These are phyloP conservation scores for Leccinum griseonigrum DNA, from an alignment of 1,284 basidiomycete genomes.

Conservation along the genomic window DNA sequence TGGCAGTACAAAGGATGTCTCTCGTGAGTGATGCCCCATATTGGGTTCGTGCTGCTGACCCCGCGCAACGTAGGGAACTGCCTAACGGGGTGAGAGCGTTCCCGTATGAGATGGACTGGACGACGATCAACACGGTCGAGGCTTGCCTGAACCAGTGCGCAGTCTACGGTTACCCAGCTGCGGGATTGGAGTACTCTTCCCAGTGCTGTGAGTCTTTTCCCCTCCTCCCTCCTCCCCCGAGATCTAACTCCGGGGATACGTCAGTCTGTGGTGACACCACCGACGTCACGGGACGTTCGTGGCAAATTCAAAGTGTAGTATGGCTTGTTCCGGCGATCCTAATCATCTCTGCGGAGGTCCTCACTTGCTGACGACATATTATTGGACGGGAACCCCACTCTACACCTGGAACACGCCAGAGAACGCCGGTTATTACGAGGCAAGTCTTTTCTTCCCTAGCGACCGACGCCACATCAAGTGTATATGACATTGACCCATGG, in stretches of 20 bases:
- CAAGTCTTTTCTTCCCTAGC: slow-evolving; percentile 20
- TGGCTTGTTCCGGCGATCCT: slow-evolving; percentile 66
- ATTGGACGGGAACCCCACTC: slow-evolving; percentile 53
- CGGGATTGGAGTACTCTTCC: slow-evolving; percentile 56
- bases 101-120: slow-evolving; percentile 56
- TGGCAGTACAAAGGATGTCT: slow-evolving; percentile 69
- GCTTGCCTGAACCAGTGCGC: slow-evolving; percentile 64
- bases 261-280: slow-evolving; percentile 65
- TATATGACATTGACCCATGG: not conserved
- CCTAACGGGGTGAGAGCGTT: slow-evolving; percentile 43
- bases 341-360: slow-evolving; percentile 64
- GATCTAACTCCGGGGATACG: not conserved
- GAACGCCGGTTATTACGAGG: slow-evolving; percentile 67
- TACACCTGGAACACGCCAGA: slow-evolving; percentile 61
- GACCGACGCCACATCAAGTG: not conserved
- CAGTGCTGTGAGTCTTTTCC: slow-evolving; percentile 59
- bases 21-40: slow-evolving; percentile 39
- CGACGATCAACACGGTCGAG: slow-evolving; percentile 58
- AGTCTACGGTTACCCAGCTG: slow-evolving; percentile 62
- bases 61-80: slow-evolving; percentile 39
- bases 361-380: slow-evolving; percentile 50
- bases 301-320: slow-evolving; percentile 50
- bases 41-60: not conserved
- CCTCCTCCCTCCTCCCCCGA: not conserved
- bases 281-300: slow-evolving; percentile 50